phyloP scores from a whole-genome alignment of 2,329 filamentous ascomycete species.

The Aspergillus proliferans region DNA sequence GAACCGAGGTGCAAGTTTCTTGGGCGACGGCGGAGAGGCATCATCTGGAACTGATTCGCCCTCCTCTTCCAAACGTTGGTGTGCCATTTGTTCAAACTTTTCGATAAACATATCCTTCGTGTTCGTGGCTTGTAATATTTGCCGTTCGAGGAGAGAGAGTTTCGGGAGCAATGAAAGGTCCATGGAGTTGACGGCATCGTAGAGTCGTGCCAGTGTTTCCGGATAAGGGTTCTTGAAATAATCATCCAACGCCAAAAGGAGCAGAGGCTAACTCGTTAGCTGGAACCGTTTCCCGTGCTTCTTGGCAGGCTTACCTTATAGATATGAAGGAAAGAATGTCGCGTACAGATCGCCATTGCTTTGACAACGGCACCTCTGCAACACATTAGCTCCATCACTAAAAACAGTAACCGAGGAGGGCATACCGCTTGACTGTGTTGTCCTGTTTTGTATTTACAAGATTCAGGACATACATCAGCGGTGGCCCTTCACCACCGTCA shows the following conservation, averaged over 20 bases:
- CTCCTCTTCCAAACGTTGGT: conserved; percentile 68
- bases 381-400: conserved; percentile 6
- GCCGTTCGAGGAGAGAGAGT: conserved; percentile 74
- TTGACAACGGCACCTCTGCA: conserved; percentile 84
- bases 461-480: conserved; percentile 93
- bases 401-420: conserved; percentile 1
- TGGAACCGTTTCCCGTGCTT: conserved; percentile 5
- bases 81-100: conserved; percentile 93
- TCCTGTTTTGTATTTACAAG: conserved; percentile 98
- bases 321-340: conserved; percentile 95
- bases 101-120: conserved; percentile 96
- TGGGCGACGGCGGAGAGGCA: conserved; percentile 40
- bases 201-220: conserved; percentile 81
- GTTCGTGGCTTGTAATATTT: conserved; percentile 81
- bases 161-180: conserved; percentile 89
- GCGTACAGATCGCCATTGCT: conserved; percentile 97
- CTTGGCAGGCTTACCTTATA: conserved; percentile 66
- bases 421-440: conserved; percentile 69
- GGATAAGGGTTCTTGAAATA: conserved; percentile 90
- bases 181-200: conserved; percentile 92
- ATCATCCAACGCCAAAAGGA: conserved; percentile 86
- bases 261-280: conserved; percentile 57
- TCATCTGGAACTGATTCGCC: conserved; percentile 28
- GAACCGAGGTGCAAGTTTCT: conserved; percentile 60
- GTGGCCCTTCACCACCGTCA: conserved; percentile 73